phyloP scores from a whole-genome alignment of 805 yeast genomes.

The Lachancea thermotolerans region DNA sequence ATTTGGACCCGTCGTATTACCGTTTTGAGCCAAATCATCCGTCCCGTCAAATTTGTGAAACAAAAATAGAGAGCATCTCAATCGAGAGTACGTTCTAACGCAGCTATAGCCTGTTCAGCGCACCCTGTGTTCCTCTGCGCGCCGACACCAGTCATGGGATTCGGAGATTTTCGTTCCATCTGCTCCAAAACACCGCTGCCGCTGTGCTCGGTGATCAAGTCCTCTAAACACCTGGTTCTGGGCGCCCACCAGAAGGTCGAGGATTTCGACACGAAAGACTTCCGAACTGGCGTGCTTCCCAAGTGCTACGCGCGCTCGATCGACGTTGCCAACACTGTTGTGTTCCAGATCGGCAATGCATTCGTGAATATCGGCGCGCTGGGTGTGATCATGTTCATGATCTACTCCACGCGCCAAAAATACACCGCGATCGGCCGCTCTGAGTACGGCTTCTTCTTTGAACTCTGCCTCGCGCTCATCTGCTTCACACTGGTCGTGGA shows the following conservation, averaged over 20 bases:
- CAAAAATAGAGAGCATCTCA: too few species aligned
- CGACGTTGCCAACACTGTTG: conserved; percentile 82
- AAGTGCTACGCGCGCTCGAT: conserved; percentile 80
- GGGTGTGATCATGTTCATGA: conserved; percentile 55
- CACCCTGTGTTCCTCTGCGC: too few species aligned
- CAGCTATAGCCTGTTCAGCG: too few species aligned
- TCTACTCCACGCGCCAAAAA: conserved; percentile 72
- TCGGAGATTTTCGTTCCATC: conserved; percentile 33
- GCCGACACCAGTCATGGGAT: conserved; percentile 16
- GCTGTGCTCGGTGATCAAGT: conserved; percentile 66
- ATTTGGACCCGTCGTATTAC: too few species aligned
- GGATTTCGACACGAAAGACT: conserved; percentile 20
- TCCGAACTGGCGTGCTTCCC: conserved; percentile 60
- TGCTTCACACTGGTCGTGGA: conserved; percentile 73
- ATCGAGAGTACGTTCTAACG: too few species aligned
- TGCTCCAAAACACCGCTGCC: conserved; percentile 72
- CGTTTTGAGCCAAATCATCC: too few species aligned
- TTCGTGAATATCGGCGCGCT: conserved; percentile 76
- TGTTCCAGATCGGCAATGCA: conserved; percentile 83
- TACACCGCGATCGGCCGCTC: conserved; percentile 92
- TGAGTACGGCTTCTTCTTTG: conserved; percentile 74
- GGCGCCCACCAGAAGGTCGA: conserved; percentile 13
- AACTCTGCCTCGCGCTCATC: conserved; percentile 49
- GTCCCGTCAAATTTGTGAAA: too few species aligned
- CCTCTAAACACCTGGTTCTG: conserved; percentile 34